Conservation (phyloP, 768 basidiomycete genomes). For the Agaricus sinodeliciosus region DNA sequence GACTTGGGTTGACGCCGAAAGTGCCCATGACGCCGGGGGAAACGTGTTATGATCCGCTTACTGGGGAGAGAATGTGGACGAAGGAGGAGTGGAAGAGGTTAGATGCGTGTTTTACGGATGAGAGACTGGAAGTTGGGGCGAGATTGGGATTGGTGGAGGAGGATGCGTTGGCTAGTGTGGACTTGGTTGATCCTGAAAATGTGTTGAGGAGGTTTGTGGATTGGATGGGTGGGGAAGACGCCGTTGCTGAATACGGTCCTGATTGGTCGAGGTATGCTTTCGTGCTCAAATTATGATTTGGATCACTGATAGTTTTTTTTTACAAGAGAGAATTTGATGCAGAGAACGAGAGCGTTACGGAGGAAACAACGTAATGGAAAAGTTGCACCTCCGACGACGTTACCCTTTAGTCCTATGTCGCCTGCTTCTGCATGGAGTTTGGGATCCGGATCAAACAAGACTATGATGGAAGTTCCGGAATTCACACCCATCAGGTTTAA, state of each 20-base stretch:
- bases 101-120: slow-evolving; percentile 74
- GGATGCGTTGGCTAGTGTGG: slow-evolving; percentile 42
- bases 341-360: slow-evolving; percentile 48
- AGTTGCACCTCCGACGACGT: slow-evolving; percentile 46
- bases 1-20: neutral
- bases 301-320: neutral
- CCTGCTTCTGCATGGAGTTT: slow-evolving; percentile 2
- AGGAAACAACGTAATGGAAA: slow-evolving; percentile 53
- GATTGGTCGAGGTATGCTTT: slow-evolving; percentile 48
- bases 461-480: slow-evolving; percentile 40
- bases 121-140: slow-evolving; percentile 44
- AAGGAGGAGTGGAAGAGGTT: slow-evolving; percentile 77
- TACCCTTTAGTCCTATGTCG: slow-evolving; percentile 25
- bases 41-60: slow-evolving; percentile 5
- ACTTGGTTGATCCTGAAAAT: slow-evolving; percentile 42
- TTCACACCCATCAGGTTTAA: slow-evolving; percentile 42
- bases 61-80: slow-evolving; percentile 42
- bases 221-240: slow-evolving; percentile 39
- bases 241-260: slow-evolving; percentile 33
- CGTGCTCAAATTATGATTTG: neutral
- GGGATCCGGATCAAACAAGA: too few species aligned
- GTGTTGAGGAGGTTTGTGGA: slow-evolving; percentile 58
- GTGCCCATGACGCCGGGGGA: slow-evolving; percentile 8
- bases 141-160: slow-evolving; percentile 15
- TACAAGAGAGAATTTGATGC: slow-evolving; percentile 45